Evolutionary conservation across 495 filamentous ascomycete genomes (phyloP).

Genomic region (Friedmanniomyces simplex): DNA sequence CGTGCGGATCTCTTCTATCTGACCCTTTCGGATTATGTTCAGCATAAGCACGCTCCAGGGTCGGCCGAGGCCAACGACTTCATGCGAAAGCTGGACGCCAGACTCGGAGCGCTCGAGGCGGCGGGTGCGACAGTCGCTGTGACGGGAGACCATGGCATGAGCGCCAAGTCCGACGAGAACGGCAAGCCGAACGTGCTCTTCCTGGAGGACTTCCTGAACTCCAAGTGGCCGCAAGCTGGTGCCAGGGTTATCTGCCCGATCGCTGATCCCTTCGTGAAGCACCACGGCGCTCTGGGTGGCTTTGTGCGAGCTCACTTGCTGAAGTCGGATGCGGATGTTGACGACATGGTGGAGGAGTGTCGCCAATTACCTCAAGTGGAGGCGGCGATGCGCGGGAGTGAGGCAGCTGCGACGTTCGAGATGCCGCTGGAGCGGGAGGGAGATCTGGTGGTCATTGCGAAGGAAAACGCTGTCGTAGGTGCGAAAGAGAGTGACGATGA

Average conservation of each 20-base stretch:
- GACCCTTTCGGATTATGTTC: slow-evolving; percentile 34
- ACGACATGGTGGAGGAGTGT: slow-evolving; percentile 11
- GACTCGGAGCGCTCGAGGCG: slow-evolving; percentile 24
- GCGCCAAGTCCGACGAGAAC: slow-evolving; percentile 23
- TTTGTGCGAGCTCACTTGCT: slow-evolving; percentile 33
- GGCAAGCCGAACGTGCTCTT: slow-evolving; percentile 33
- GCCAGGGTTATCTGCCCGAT: slow-evolving; percentile 35
- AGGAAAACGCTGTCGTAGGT: slow-evolving; percentile 28
- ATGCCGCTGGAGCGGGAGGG: slow-evolving; percentile 33
- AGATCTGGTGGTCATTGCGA: slow-evolving; percentile 30
- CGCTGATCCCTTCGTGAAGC: slow-evolving; percentile 32
- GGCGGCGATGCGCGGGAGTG: slow-evolving; percentile 22
- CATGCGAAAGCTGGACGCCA: slow-evolving; percentile 25
- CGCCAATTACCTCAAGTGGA: slow-evolving; percentile 26
- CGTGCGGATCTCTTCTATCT: slow-evolving; percentile 33
- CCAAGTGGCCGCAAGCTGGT: slow-evolving; percentile 22
- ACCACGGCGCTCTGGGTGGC: slow-evolving; percentile 32
- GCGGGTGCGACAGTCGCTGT: too few relatives aligned
- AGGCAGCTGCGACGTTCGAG: slow-evolving; percentile 27
- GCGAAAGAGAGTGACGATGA: slow-evolving; percentile 27
- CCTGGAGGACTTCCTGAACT: slow-evolving; percentile 28
- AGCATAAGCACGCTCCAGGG: slow-evolving; percentile 33
- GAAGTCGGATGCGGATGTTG: slow-evolving; percentile 9
- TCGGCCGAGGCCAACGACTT: slow-evolving; percentile 29
- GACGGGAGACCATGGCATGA: slow-evolving; percentile 34